Evolutionary conservation across 345 rosid species (phyloP), one percentile per base, ranked within the genome.

Genomic region (Mercurialis annua): DNA sequence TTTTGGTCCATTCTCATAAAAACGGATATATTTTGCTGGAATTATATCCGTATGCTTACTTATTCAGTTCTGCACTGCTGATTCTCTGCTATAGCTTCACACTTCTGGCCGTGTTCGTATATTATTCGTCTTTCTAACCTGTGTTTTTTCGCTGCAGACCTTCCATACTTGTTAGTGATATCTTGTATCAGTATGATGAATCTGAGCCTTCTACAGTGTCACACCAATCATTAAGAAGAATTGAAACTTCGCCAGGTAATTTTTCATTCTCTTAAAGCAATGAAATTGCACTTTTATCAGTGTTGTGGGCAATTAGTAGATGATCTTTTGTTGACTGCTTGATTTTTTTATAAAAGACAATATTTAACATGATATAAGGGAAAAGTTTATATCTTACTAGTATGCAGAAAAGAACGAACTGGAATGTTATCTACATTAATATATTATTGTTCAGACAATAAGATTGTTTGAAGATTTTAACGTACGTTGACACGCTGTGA

Each of bases 161-260:
- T 44, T 82, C 92, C 47, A 79, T 87, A 69, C 92, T 87, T 76
- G 90, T 87, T 54, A 81, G 90, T 74, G 92, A 87, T 68, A 78
- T 87, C 31, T 69, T 87, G 69, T 77, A 76, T 71, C 82, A 78
- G 51, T 75, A 64, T 60, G 88, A 82, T 59, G 86, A 78, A 66
- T 80, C 85, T 70, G 74, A 75, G 60, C 69, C 77, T 69, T 33
- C 21, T 2, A 48, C 78, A 20, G 30, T 67, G 33, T 74, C 83
- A 2, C 74, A 71, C 67, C 85, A 78, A n/a, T 72, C 85, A 52
- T 66, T 87, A 77, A 81, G 82, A 66, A 81, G 84, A 75, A 76
- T 75, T 55, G 84, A 77, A 59, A 69, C 87, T 43, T 59, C 80
- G 14, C 73, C 80, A 65, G 92, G 90, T 85, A 76, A 59, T 68